Evolutionary conservation across 108 stramenopile species (phyloP).

Genomic region (Stephanodiscus minutulus): DNA sequence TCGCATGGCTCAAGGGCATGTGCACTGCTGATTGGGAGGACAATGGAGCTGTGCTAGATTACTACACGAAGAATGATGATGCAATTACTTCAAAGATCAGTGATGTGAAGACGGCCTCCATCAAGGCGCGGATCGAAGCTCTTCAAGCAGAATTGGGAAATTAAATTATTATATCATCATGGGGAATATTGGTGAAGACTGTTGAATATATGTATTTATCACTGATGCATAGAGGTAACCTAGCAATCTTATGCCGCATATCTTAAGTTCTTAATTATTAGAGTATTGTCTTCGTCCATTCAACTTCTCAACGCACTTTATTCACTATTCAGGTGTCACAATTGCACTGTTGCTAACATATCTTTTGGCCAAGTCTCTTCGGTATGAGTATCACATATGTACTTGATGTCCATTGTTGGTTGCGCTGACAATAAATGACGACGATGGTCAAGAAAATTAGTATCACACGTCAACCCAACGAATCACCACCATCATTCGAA

Average conservation of each 20-base stretch:
- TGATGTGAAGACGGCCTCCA: slow-evolving; percentile 62
- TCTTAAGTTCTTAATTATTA: too few species aligned
- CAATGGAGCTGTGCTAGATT: slow-evolving; percentile 75
- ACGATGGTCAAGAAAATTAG: too few species aligned
- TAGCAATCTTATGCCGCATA: neutral
- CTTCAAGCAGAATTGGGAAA: slow-evolving; percentile 62
- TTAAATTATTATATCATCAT: slow-evolving; percentile 12
- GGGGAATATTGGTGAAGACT: neutral
- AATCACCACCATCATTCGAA: too few species aligned
- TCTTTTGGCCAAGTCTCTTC: too few species aligned
- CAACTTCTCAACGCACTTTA: too few species aligned
- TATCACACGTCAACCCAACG: too few species aligned
- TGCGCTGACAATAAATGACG: too few species aligned
- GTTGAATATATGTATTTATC: neutral
- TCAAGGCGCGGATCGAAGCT: slow-evolving; percentile 78
- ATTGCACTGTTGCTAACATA: too few species aligned
- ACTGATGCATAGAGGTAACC: neutral
- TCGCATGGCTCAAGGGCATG: slow-evolving; percentile 59
- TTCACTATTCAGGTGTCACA: too few species aligned
- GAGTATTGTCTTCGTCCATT: neutral
- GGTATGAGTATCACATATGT: too few species aligned
- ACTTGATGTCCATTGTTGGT: too few species aligned
- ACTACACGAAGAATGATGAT: slow-evolving; percentile 59
- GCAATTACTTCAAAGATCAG: slow-evolving; percentile 63
- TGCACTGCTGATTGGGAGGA: slow-evolving; percentile 75